Evolutionary conservation across 2,329 filamentous ascomycete genomes (phyloP), one percentile per base, ranked within the genome.

Genomic region (Colletotrichum orbiculare): DNA sequence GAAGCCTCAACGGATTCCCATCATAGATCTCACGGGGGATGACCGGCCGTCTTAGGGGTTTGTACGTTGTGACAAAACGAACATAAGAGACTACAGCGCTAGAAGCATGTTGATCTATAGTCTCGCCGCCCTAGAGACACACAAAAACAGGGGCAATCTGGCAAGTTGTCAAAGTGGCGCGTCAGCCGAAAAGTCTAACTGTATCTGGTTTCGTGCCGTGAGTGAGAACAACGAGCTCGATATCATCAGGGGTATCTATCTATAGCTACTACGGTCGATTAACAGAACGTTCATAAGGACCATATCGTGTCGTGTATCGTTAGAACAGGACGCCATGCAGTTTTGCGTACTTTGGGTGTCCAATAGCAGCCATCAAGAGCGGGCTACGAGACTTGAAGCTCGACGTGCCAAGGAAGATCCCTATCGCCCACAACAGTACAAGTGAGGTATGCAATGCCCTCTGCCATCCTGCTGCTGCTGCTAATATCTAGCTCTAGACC

Each of bases 401-500:
- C 81, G 48, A 75, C 73, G 39, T 76, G 71, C 84, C 84, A 86
- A 15, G 84, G 84, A 60, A 86, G 70, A 70, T 86, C 84, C 59
- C 81, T 73, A 68, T 83, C 83, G 54, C 76, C 74, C 6, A 86
- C 78, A 12, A 74, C 77, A 42, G 79, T 83, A 72, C 84, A 86
- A 8, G 83, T 86, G 61, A 86, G 75, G 68, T 86, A 86, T 11
- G 77, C 75, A 54, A 85, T 77, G 47, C 76, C 76, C 13, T 79
- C 81, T 6, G 74, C 81, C 68, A 71, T 77, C 71, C 77, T 73
- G 35, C 77, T 76, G 4, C 77, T 76, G 4, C 76, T 76, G 54
- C 85, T 82, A 58, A 93, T 76, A 74, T 97, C 93, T 52, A 97
- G 84, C 77, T 97, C 92, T 11, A 97, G 83, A 56, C 89, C 91